phyloP scores from a whole-genome alignment of 805 yeast species.

The Blastobotrys robertii region DNA sequence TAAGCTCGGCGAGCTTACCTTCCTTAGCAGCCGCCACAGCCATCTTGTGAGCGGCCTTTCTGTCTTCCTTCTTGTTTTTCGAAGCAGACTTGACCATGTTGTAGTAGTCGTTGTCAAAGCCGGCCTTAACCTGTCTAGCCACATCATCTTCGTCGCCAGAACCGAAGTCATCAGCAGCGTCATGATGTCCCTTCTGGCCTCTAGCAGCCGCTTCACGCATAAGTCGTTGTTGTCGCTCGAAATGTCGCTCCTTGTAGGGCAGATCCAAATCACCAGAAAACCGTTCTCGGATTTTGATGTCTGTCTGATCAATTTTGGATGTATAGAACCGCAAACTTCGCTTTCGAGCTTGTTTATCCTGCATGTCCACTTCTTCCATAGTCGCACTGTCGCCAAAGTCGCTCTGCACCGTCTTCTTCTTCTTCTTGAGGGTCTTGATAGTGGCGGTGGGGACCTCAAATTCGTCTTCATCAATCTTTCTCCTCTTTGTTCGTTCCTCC shows the following conservation, averaged over 20 bases:
- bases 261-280: slow-evolving; percentile 72
- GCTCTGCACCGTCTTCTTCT: slow-evolving; percentile 16
- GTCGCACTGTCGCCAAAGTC: slow-evolving; percentile 59
- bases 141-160: slow-evolving; percentile 13
- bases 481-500: slow-evolving; percentile 15
- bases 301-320: slow-evolving; percentile 83
- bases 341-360: slow-evolving; percentile 74
- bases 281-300: slow-evolving; percentile 46
- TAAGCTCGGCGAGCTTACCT: slow-evolving; percentile 68
- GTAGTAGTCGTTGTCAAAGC: slow-evolving; percentile 41
- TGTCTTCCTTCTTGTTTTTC: slow-evolving; percentile 39
- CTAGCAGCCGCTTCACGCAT: slow-evolving; percentile 81
- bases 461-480: slow-evolving; percentile 24
- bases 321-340: slow-evolving; percentile 89
- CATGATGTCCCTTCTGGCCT: slow-evolving; percentile 48
- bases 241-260: slow-evolving; percentile 84
- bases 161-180: slow-evolving; percentile 15
- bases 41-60: slow-evolving; percentile 53
- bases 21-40: slow-evolving; percentile 77
- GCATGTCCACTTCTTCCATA: slow-evolving; percentile 73
- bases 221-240: slow-evolving; percentile 81
- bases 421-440: slow-evolving; percentile 36
- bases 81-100: slow-evolving; percentile 41
- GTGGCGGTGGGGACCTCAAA: slow-evolving; percentile 43
- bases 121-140: not conserved